Base-by-base conservation (phyloP, 1,139 yeast species). In the Starmera stellimalicola region DNA sequence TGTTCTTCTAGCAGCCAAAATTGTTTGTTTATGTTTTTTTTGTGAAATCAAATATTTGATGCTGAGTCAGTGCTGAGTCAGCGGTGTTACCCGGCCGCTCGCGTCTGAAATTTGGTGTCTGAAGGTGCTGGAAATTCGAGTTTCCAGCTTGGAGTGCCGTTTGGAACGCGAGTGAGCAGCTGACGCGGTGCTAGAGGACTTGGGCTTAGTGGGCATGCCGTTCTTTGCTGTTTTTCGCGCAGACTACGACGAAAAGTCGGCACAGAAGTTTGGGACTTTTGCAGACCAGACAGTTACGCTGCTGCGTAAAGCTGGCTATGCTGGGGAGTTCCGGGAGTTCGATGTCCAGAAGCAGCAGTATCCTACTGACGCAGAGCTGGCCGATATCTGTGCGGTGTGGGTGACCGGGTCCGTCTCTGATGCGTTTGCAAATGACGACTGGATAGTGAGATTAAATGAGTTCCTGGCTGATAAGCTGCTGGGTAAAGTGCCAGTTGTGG, bases 401-500 rank as follows among this genome's bases (percentile, higher is more conserved):
- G 50, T 82, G 31, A 77, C 87, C 0, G 94, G 94, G 0, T 77
- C 88, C 3, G 60, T 71, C 38, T 51, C 65, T 32, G 83, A 77
- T 44, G 63, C 83, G 2, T 79, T 70, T 51, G 72, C 57, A n/a
- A 60, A 62, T 18, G 57, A 59, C 3, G 54, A 51, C 18, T 80
- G 88, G 88, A 72, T 80, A 36, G 38, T 52, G 20, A 51, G 54
- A 33, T 57, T 79, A 18, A 64, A 64, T 22, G 59, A 60, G 14
- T 79, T 64, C 45, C 42, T 75, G 23, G 50, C 55, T 22, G 40
- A 55, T 2, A 31, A 30, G 5, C 25, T 22, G 11, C 16, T 31
- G 3, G 25, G 29, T 16, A 30, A 35, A 19, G 36, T 46, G 16
- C 80, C 80, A 1, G 43, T 73, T 3, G 65, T 70, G 3, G 88